phyloP scores from a whole-genome alignment of 257 asterid genomes.

The Ilex aquifolium region DNA sequence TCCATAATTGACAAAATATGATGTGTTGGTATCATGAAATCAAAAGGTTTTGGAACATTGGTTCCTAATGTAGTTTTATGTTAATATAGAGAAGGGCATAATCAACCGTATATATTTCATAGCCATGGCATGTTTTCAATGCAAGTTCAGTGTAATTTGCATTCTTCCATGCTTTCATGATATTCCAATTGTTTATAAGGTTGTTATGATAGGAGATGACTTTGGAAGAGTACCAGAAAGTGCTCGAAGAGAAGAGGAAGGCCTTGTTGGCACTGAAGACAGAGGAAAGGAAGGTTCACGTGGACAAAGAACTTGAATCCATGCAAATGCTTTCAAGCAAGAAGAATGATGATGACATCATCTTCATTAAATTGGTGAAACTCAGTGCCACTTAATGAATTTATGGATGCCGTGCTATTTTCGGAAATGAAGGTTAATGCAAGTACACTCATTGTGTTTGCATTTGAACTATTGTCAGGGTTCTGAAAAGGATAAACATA shows the following conservation, averaged over 20 bases:
- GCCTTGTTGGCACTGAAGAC: constrained; percentile 42
- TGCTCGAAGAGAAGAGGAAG: constrained; percentile 64
- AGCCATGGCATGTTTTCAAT: no score
- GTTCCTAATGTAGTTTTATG: no score
- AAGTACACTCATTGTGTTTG: neutral
- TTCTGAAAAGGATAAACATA: constrained; percentile 1
- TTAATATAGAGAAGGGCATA: no score
- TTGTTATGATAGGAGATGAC: constrained; percentile 54
- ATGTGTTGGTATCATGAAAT: no score
- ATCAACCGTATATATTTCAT: no score
- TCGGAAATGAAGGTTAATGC: no score
- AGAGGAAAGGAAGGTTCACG: constrained; percentile 58
- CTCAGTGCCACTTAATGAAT: no score
- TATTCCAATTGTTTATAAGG: neutral
- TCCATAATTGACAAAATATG: no score
- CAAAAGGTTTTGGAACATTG: no score
- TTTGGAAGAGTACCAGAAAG: constrained; percentile 62
- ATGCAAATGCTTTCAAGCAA: constrained; percentile 67
- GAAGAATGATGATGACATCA: constrained; percentile 47
- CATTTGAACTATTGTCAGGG: neutral
- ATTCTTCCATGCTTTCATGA: neutral
- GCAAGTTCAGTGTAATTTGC: neutral
- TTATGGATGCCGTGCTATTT: no score
- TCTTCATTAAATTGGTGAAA: constrained; percentile 40
- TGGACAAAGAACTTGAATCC: constrained; percentile 58